phyloP scores from a whole-genome alignment of 2,329 filamentous ascomycete genomes.

The Albifimbria verrucaria region DNA sequence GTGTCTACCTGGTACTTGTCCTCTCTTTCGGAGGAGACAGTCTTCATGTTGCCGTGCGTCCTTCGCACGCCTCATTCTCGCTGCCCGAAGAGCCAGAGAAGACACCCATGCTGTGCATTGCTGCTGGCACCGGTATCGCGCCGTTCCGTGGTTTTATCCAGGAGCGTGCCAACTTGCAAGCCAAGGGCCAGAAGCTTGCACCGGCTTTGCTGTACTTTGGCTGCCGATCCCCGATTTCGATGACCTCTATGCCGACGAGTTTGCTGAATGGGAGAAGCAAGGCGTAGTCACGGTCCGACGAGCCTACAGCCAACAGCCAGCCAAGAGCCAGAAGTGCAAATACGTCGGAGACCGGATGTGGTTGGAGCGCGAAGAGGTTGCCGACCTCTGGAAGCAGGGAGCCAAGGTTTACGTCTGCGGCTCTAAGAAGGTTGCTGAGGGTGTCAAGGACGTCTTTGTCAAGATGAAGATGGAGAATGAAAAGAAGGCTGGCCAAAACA shows the following conservation, averaged over 20 bases:
- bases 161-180: conserved; percentile 53
- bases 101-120: conserved; percentile 49
- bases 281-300: conserved; percentile 60
- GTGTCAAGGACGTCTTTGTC: conserved; percentile 16
- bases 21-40: conserved; percentile 39
- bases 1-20: conserved; percentile 61
- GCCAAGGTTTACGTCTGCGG: conserved; percentile 60
- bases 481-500: neutral
- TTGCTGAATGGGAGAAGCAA: conserved; percentile 55
- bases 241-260: conserved; percentile 56
- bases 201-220: conserved; percentile 65
- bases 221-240: conserved; percentile 55
- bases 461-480: conserved; percentile 1
- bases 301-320: conserved; percentile 47
- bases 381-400: conserved; percentile 28
- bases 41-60: conserved; percentile 47
- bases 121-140: conserved; percentile 54
- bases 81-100: conserved; percentile 42
- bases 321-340: conserved; percentile 30
- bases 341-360: conserved; percentile 38
- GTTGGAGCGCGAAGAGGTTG: conserved; percentile 21
- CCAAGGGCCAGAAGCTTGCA: conserved; percentile 50
- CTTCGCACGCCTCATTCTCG: conserved; percentile 43
- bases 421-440: conserved; percentile 39
- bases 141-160: conserved; percentile 63